Evolutionary conservation across 2,329 filamentous ascomycete species (phyloP).

Genomic region (Diaporthe citrichinensis): DNA sequence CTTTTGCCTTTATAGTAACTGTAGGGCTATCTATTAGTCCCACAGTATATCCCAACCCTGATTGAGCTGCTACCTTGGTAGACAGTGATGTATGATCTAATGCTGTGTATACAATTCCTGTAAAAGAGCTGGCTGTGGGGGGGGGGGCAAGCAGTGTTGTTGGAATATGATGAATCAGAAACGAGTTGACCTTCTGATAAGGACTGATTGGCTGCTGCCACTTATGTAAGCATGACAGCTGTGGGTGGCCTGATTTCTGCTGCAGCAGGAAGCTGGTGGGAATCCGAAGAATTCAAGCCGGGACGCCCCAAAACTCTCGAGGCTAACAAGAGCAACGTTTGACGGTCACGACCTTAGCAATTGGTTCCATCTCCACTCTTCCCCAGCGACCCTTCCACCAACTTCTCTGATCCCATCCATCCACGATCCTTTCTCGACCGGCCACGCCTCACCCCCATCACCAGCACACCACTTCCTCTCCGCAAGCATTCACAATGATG

Average conservation of each 20-base stretch:
- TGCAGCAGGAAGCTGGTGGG: conserved; percentile 4
- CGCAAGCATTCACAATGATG: conserved; percentile 60
- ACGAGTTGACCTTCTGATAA: conserved; percentile 34
- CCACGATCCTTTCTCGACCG: conserved; percentile 35
- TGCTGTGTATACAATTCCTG: not conserved
- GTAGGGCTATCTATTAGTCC: not conserved
- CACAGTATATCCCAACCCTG: not conserved
- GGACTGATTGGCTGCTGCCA: conserved; percentile 10
- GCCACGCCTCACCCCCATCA: conserved; percentile 42
- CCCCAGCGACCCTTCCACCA: conserved; percentile 35
- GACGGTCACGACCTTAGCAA: conserved; percentile 38
- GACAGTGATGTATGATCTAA: not conserved
- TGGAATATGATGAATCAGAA: not conserved
- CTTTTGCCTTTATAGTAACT: too few species aligned
- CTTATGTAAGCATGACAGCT: conserved; percentile 30
- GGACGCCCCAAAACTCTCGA: conserved; percentile 20
- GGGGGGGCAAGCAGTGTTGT: not conserved
- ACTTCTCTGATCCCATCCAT: conserved; percentile 23
- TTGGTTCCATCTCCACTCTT: conserved; percentile 41
- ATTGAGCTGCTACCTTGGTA: not conserved
- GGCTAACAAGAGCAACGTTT: conserved; percentile 37
- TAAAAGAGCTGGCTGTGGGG: not conserved
- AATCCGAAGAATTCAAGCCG: conserved; percentile 23
- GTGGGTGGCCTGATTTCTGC: conserved; percentile 32
- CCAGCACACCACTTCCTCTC: conserved; percentile 27